phyloP scores from a whole-genome alignment of 1,284 basidiomycete genomes.

The Cutaneotrichosporon daszewskae region DNA sequence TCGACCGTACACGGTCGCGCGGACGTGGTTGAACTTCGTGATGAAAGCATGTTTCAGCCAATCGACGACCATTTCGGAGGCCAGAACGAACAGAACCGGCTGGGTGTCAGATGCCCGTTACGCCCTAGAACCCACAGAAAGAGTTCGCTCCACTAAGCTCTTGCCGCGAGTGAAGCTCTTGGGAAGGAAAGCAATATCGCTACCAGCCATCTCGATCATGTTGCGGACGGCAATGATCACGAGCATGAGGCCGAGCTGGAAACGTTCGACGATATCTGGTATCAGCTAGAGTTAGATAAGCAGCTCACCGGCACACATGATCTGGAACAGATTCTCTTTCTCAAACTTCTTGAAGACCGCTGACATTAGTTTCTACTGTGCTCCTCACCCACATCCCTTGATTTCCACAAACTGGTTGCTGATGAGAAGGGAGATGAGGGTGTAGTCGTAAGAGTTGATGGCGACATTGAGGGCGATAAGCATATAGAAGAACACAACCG shows the following conservation, averaged over 20 bases:
- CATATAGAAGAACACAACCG: constrained; percentile 95
- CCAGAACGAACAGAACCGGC: constrained; percentile 86
- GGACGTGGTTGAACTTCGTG: constrained; percentile 91
- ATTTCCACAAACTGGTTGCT: constrained; percentile 99
- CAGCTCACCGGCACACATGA: constrained; percentile 82
- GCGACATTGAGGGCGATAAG: constrained; percentile 93
- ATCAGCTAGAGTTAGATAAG: background rate
- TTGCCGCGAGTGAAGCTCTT: constrained; percentile 78
- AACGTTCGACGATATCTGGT: constrained; percentile 94
- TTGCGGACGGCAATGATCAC: constrained; percentile 88
- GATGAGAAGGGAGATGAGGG: constrained; percentile 85
- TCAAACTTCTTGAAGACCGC: constrained; percentile 98
- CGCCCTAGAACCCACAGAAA: constrained; percentile 60
- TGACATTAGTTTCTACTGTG: constrained; percentile 12
- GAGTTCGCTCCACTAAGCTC: constrained; percentile 68
- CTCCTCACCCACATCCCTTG: constrained; percentile 68
- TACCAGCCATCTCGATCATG: constrained; percentile 87
- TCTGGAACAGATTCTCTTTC: constrained; percentile 99
- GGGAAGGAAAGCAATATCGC: constrained; percentile 73
- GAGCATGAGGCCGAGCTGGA: constrained; percentile 88
- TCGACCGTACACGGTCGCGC: constrained; percentile 89
- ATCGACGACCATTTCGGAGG: constrained; percentile 91
- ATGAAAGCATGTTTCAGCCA: constrained; percentile 99
- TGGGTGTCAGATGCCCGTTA: constrained; percentile 36
- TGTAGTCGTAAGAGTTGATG: constrained; percentile 97